Evolutionary conservation across 2,329 filamentous ascomycete species (phyloP).

Genomic region (Myrmaecium sp.): DNA sequence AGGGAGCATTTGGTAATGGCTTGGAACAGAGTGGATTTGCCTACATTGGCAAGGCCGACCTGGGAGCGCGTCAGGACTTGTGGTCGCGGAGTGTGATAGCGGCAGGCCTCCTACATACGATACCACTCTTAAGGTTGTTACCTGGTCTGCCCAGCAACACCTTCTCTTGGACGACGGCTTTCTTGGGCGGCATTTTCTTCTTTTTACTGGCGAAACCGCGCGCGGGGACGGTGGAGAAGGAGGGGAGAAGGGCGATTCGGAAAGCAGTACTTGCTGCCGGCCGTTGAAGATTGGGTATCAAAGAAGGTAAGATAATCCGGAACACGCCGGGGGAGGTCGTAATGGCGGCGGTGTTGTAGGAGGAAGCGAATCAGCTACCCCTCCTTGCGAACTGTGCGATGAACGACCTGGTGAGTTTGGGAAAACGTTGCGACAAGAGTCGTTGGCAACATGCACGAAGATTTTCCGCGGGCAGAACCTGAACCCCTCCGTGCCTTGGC

Average conservation of each 20-base stretch:
- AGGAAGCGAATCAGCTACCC: too few species aligned
- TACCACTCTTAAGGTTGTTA: constrained; percentile 98
- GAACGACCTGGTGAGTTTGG: too few species aligned
- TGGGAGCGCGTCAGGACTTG: constrained; percentile 30
- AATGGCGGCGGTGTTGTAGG: constrained; percentile 11
- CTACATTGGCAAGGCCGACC: constrained; percentile 97
- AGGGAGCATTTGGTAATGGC: constrained; percentile 95
- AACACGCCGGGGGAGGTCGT: constrained; percentile 22
- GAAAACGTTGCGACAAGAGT: too few species aligned
- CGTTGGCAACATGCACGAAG: too few species aligned
- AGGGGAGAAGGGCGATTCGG: constrained; percentile 18
- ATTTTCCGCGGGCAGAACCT: too few species aligned
- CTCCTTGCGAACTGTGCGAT: too few species aligned
- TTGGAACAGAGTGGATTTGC: constrained; percentile 98
- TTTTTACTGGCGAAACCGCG: constrained; percentile 40
- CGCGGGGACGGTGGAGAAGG: constrained; percentile 26
- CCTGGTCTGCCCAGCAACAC: constrained; percentile 87
- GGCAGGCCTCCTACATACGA: constrained; percentile 53
- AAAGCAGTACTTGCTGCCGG: constrained; percentile 32
- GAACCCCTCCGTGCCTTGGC: too few species aligned
- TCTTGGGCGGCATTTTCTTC: constrained; percentile 92
- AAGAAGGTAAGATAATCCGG: constrained; percentile 31
- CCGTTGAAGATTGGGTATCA: constrained; percentile 34
- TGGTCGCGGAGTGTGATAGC: constrained; percentile 9
- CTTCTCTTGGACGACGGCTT: constrained; percentile 82